Evolutionary conservation across 2,329 filamentous ascomycete species (phyloP).

Genomic region (Shiraia sp.): DNA sequence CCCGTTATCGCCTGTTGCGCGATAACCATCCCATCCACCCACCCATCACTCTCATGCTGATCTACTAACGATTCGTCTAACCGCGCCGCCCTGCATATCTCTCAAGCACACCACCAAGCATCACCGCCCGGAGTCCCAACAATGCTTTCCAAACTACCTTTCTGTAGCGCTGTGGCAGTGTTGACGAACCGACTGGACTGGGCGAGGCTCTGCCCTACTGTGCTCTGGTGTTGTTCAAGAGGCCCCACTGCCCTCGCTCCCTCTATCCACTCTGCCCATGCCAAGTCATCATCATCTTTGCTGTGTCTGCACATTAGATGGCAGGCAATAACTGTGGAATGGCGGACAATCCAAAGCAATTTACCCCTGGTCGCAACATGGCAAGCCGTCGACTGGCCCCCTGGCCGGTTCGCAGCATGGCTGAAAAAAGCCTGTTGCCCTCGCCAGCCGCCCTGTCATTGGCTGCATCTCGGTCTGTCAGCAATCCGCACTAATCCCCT

Average conservation of each 20-base stretch:
- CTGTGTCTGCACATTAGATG: conserved; percentile 2
- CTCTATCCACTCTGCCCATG: neutral
- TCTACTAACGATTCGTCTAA: conserved; percentile 20
- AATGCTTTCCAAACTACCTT: conserved; percentile 5
- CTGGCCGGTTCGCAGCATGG: conserved; percentile 14
- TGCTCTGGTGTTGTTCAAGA: too few relatives aligned
- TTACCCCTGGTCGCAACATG: conserved; percentile 12
- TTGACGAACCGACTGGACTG: too few relatives aligned
- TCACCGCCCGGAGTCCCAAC: conserved; percentile 18
- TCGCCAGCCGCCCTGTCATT: conserved; percentile 4
- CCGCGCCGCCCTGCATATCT: conserved; percentile 26
- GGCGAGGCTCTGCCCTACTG: too few relatives aligned
- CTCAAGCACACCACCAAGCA: conserved; percentile 7
- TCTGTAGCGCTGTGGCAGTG: too few relatives aligned
- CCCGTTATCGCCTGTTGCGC: conserved; percentile 10
- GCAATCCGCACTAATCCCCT: too few relatives aligned
- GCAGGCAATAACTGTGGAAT: too few relatives aligned
- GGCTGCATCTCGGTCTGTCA: conserved; percentile 8
- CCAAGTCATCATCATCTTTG: neutral
- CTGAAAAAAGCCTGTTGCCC: neutral
- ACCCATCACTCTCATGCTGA: conserved; percentile 21
- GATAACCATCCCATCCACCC: too few relatives aligned
- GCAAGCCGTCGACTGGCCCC: conserved; percentile 10
- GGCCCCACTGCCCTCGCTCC: too few relatives aligned
- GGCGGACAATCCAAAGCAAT: neutral